phyloP scores from a whole-genome alignment of 1,284 basidiomycete genomes.

The Trichosporon inkin region DNA sequence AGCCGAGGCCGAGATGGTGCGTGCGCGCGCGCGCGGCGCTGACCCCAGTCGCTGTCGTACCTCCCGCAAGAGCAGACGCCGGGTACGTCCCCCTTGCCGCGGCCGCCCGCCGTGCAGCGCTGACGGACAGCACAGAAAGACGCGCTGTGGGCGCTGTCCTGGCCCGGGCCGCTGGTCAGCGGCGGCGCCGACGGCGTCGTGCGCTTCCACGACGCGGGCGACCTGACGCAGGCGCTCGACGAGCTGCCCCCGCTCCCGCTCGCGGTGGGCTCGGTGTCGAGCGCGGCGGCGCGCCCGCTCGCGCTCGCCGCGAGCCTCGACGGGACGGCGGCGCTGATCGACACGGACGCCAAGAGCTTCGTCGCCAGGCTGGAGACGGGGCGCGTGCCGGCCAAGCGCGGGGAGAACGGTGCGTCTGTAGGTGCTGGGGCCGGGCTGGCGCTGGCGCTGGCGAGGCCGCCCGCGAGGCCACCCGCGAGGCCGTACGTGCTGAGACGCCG shows the following conservation, averaged over 20 bases:
- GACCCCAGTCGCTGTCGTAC: slow-evolving; percentile 38
- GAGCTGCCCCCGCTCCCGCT: slow-evolving; percentile 66
- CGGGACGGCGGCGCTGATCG: slow-evolving; percentile 68
- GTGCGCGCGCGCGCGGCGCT: neutral
- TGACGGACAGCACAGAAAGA: slow-evolving; percentile 32
- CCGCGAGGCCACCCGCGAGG: too few relatives aligned
- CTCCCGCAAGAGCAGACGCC: slow-evolving; percentile 41
- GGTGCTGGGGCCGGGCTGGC: too few relatives aligned
- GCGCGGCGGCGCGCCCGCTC: slow-evolving; percentile 59
- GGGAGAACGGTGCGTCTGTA: slow-evolving; percentile 71
- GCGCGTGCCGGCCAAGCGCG: slow-evolving; percentile 55
- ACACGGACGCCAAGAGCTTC: slow-evolving; percentile 60
- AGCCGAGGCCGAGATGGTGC: slow-evolving; percentile 11
- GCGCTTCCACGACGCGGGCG: slow-evolving; percentile 52
- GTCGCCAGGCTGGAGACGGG: slow-evolving; percentile 68
- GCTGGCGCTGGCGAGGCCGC: too few relatives aligned
- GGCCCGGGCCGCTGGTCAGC: slow-evolving; percentile 33
- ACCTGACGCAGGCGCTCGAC: slow-evolving; percentile 58
- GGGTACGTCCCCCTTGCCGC: slow-evolving; percentile 25
- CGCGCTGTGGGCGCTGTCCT: slow-evolving; percentile 40
- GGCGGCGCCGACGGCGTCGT: slow-evolving; percentile 45
- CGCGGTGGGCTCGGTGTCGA: slow-evolving; percentile 66
- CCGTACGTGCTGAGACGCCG: too few relatives aligned
- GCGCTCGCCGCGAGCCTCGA: slow-evolving; percentile 75
- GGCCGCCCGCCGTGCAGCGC: too few relatives aligned